These are phyloP conservation scores for Solanum okadae DNA, from an alignment of 257 asterid species.

Conservation along the genomic window DNA sequence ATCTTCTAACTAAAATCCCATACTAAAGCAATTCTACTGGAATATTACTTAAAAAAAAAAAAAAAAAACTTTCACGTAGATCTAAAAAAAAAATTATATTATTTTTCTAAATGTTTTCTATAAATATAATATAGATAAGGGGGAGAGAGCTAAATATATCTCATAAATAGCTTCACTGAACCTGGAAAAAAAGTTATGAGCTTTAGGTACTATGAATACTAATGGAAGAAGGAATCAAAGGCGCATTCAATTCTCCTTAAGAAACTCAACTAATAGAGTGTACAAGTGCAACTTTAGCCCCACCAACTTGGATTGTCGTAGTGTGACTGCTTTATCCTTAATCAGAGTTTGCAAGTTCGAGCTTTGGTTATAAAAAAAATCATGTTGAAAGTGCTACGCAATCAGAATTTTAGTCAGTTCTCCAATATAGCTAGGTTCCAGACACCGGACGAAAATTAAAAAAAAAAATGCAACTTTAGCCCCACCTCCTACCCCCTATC, in stretches of 20 bases:
- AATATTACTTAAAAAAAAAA: background rate
- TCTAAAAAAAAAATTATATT: background rate
- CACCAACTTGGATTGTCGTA: background rate
- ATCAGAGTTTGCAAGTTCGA: too few species aligned
- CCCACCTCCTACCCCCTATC: background rate
- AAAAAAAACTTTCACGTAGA: background rate
- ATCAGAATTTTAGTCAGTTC: too few species aligned
- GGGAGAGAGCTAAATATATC: background rate
- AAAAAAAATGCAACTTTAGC: background rate
- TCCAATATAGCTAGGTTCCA: too few species aligned
- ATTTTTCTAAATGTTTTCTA: background rate
- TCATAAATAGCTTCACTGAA: constrained; percentile 11
- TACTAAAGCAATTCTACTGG: background rate
- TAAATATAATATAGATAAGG: background rate
- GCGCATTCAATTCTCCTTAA: constrained; percentile 7
- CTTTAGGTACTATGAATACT: constrained; percentile 27
- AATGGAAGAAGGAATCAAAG: background rate
- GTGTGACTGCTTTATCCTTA: too few species aligned
- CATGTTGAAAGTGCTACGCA: too few species aligned
- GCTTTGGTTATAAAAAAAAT: too few species aligned
- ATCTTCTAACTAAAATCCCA: background rate
- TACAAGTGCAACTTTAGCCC: background rate
- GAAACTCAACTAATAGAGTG: background rate
- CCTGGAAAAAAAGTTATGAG: constrained; percentile 14
- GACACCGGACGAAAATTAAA: rapidly evolving